phyloP scores from a whole-genome alignment of 2,329 filamentous ascomycete species.

The Talaromyces sp. region DNA sequence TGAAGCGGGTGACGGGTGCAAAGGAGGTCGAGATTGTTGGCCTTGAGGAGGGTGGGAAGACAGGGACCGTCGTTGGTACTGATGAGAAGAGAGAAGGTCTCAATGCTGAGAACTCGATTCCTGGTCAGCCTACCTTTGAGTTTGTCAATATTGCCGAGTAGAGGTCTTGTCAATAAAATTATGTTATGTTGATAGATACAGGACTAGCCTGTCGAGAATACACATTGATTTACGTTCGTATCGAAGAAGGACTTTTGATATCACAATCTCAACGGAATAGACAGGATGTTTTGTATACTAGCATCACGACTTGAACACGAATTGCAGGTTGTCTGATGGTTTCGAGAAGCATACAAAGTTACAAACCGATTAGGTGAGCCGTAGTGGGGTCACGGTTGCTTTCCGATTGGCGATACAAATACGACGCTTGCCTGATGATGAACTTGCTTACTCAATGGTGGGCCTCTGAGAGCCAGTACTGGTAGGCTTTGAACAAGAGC shows the following conservation, averaged over 20 bases:
- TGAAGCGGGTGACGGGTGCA: constrained; percentile 71
- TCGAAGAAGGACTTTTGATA: too few relatives aligned
- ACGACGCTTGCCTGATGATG: too few relatives aligned
- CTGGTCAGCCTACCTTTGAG: constrained; percentile 73
- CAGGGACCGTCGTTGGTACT: constrained; percentile 39
- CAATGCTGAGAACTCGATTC: constrained; percentile 70
- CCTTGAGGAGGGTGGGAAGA: constrained; percentile 57
- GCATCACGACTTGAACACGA: too few relatives aligned
- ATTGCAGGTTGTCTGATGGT: too few relatives aligned
- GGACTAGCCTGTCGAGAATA: neutral
- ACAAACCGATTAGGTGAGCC: too few relatives aligned
- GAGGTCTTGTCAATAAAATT: neutral
- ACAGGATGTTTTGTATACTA: too few relatives aligned
- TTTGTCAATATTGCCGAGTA: constrained; percentile 70
- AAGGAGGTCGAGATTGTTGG: constrained; percentile 66
- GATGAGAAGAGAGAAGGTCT: constrained; percentile 55
- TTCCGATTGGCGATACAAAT: too few relatives aligned
- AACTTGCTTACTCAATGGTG: too few relatives aligned
- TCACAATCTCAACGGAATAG: too few relatives aligned
- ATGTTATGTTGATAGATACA: neutral
- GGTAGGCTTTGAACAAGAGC: too few relatives aligned
- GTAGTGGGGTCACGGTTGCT: neutral
- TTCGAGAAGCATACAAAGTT: too few relatives aligned
- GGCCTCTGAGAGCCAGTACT: too few relatives aligned
- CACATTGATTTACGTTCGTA: neutral